Evolutionary conservation across 306 rosid species (phyloP).

Genomic region (Oxytropis ochrocephala): DNA sequence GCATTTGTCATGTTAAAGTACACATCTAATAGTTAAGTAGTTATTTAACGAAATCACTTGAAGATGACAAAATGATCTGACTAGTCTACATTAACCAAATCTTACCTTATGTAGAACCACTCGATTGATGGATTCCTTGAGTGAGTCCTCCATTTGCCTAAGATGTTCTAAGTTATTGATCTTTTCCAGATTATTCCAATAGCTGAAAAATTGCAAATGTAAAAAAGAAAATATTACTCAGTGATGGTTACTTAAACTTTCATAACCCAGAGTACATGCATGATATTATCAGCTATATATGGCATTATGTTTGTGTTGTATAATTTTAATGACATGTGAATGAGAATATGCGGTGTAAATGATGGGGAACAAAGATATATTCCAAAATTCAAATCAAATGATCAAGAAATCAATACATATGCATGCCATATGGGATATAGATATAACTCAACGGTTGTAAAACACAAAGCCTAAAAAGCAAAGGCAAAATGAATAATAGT

Average conservation of each 20-base stretch:
- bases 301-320: background rate
- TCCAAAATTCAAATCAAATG: background rate
- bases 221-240: constrained; percentile 18
- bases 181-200: constrained; percentile 57
- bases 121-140: constrained; percentile 52
- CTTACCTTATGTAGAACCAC: constrained; percentile 48
- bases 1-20: background rate
- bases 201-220: constrained; percentile 38
- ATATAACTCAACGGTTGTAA: background rate
- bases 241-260: background rate
- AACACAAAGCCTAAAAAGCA: background rate
- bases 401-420: background rate
- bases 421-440: background rate
- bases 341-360: background rate
- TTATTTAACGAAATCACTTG: background rate
- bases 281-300: background rate
- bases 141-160: constrained; percentile 57
- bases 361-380: background rate
- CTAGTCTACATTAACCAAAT: background rate
- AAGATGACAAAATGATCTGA: constrained; percentile 6
- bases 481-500: constrained; percentile 9
- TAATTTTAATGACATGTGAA: background rate
- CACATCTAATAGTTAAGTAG: background rate
- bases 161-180: constrained; percentile 54
- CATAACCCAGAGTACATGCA: background rate